These are phyloP conservation scores for Cyclocybe cylindracea DNA, from an alignment of 768 basidiomycete species.

Conservation along the genomic window DNA sequence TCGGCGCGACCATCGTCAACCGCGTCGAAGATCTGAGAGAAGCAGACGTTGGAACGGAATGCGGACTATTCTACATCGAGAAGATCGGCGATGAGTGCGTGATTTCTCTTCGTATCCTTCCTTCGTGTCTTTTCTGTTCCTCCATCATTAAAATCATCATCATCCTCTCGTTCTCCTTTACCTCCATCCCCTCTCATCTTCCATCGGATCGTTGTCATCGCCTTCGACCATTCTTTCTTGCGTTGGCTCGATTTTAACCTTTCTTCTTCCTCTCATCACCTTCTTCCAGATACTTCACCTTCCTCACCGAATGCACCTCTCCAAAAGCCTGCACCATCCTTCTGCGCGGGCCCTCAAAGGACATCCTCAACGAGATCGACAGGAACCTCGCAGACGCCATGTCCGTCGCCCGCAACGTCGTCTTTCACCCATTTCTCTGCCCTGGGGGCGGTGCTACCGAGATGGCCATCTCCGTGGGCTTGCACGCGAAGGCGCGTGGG, in stretches of 20 bases:
- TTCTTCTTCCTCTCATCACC: background rate
- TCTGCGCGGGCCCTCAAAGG: constrained; percentile 96
- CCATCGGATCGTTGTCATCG: too few relatives aligned
- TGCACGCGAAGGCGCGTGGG: constrained; percentile 77
- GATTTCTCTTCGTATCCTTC: constrained; percentile 19
- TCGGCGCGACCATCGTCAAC: constrained; percentile 96
- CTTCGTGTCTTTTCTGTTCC: too few relatives aligned
- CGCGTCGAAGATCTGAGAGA: constrained; percentile 93
- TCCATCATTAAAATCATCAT: too few relatives aligned
- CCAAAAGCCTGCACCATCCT: constrained; percentile 99
- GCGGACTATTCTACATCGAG: constrained; percentile 95
- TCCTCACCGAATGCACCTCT: constrained; percentile 59
- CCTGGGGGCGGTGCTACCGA: constrained; percentile 75
- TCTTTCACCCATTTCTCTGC: constrained; percentile 92
- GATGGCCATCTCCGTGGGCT: constrained; percentile 83
- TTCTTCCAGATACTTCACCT: constrained; percentile 83
- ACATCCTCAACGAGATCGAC: constrained; percentile 97
- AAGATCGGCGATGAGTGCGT: constrained; percentile 90
- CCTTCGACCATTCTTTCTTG: background rate
- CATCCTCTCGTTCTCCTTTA: too few relatives aligned
- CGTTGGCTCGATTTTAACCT: background rate
- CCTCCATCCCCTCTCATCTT: too few relatives aligned
- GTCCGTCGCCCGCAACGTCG: constrained; percentile 94
- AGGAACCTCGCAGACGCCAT: constrained; percentile 97
- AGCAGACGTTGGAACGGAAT: constrained; percentile 87